phyloP scores from a whole-genome alignment of 116 monocot species.

The Iris pallida region DNA sequence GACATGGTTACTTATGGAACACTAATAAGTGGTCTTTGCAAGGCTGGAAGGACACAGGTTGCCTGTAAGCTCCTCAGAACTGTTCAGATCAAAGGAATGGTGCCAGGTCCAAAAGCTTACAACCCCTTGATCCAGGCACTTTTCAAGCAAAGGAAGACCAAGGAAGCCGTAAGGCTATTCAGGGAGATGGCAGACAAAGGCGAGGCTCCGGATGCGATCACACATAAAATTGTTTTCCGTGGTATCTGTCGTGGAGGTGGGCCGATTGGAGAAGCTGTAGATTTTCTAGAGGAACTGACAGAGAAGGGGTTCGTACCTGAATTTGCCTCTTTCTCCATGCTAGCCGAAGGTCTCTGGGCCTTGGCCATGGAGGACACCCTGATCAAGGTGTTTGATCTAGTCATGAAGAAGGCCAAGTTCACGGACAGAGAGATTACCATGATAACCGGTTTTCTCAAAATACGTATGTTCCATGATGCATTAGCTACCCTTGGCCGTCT shows the following conservation, averaged over 20 bases:
- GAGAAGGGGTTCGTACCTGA: slow-evolving; percentile 75
- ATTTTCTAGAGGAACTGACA: slow-evolving; percentile 78
- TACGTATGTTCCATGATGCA: slow-evolving; percentile 71
- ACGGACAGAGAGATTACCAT: slow-evolving; percentile 34
- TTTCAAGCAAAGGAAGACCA: slow-evolving; percentile 68
- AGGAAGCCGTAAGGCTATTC: slow-evolving; percentile 71
- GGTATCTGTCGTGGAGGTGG: slow-evolving; percentile 81
- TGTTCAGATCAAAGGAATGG: slow-evolving; percentile 82
- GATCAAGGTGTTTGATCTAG: slow-evolving; percentile 36
- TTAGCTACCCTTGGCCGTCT: slow-evolving; percentile 40
- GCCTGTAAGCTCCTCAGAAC: slow-evolving; percentile 73
- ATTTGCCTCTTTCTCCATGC: slow-evolving; percentile 59
- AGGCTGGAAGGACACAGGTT: slow-evolving; percentile 66
- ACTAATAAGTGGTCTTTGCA: slow-evolving; percentile 72
- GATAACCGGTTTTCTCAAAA: slow-evolving; percentile 73
- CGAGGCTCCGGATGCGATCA: slow-evolving; percentile 64
- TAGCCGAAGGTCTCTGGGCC: slow-evolving; percentile 70
- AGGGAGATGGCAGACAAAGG: slow-evolving; percentile 82
- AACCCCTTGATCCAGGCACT: slow-evolving; percentile 90
- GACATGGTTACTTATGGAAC: slow-evolving; percentile 85
- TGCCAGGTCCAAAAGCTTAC: slow-evolving; percentile 70
- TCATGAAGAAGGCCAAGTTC: slow-evolving; percentile 62
- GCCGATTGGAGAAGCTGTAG: slow-evolving; percentile 76
- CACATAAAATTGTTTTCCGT: slow-evolving; percentile 79
- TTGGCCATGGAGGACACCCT: slow-evolving; percentile 79